phyloP scores from a whole-genome alignment of 352 stramenopile species.

The Sclerospora graminicola region DNA sequence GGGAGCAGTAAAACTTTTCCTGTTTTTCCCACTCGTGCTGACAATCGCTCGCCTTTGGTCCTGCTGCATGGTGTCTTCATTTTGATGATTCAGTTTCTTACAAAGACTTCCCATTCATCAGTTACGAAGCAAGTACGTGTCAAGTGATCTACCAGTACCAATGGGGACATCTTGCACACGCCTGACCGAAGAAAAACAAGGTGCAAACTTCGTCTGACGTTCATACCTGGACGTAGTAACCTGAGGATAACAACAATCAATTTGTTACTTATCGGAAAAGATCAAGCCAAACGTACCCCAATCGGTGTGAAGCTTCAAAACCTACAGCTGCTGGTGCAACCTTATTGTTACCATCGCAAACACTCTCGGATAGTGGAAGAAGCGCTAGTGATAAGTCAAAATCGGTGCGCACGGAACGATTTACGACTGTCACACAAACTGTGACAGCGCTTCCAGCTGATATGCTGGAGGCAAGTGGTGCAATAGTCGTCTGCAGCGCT shows the following conservation, averaged over 20 bases:
- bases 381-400: slow-evolving; percentile 64
- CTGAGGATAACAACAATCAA: slow-evolving; percentile 10
- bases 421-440: slow-evolving; percentile 41
- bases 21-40: too few species aligned
- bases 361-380: slow-evolving; percentile 7
- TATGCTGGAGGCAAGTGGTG: slow-evolving; percentile 14
- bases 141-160: slow-evolving; percentile 50
- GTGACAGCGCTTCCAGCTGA: slow-evolving; percentile 11
- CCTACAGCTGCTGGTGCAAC: slow-evolving; percentile 21
- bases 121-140: slow-evolving; percentile 57
- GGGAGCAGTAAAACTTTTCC: too few species aligned
- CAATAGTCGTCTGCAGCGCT: slow-evolving; percentile 32
- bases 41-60: too few species aligned
- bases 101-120: slow-evolving; percentile 23
- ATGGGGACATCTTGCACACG: slow-evolving; percentile 27
- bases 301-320: slow-evolving; percentile 56
- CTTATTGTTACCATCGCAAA: neutral
- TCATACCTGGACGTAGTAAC: slow-evolving; percentile 35
- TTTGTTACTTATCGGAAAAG: slow-evolving; percentile 5
- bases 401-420: slow-evolving; percentile 30
- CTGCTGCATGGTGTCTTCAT: too few species aligned
- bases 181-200: slow-evolving; percentile 39
- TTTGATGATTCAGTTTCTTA: slow-evolving; percentile 12
- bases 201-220: slow-evolving; percentile 50
- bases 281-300: slow-evolving; percentile 32